Evolutionary conservation across 2,329 filamentous ascomycete species (phyloP).

Genomic region (Aureobasidium melanogenum): DNA sequence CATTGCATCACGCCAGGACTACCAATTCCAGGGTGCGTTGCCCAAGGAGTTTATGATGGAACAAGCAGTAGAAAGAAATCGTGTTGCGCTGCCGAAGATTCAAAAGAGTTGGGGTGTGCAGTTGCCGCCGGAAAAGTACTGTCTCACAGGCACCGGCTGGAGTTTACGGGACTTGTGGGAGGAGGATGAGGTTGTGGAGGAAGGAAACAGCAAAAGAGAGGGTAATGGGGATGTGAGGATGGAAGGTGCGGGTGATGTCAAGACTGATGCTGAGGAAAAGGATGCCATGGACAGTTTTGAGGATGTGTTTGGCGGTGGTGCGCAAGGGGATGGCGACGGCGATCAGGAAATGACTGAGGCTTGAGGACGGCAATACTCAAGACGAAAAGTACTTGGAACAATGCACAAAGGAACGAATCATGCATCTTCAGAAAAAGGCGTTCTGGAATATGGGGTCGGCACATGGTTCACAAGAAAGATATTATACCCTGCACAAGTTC

Average conservation of each 20-base stretch:
- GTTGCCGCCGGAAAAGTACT: constrained; percentile 54
- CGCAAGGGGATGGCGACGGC: constrained; percentile 19
- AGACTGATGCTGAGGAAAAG: constrained; percentile 22
- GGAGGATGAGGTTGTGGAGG: constrained; percentile 41
- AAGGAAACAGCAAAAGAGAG: constrained; percentile 33
- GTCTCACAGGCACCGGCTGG: constrained; percentile 49
- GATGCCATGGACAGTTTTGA: constrained; percentile 32
- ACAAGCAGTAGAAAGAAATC: constrained; percentile 63
- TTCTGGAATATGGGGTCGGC: neutral
- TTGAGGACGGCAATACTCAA: constrained; percentile 15
- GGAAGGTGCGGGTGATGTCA: constrained; percentile 38
- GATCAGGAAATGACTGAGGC: constrained; percentile 27
- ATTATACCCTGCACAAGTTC: constrained; percentile 4
- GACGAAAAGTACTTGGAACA: too few species aligned
- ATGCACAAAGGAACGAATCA: neutral
- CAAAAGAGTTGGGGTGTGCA: constrained; percentile 49
- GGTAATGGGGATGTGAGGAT: constrained; percentile 20
- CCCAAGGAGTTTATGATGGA: constrained; percentile 71
- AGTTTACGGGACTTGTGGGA: constrained; percentile 50
- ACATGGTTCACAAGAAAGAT: neutral
- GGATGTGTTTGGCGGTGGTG: constrained; percentile 33
- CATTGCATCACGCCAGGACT: constrained; percentile 58
- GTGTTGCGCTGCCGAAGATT: constrained; percentile 51
- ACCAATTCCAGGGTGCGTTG: constrained; percentile 57
- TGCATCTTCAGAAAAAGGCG: constrained; percentile 5